phyloP scores from a whole-genome alignment of 2,329 filamentous ascomycete genomes.

The Diaporthe sp. region DNA sequence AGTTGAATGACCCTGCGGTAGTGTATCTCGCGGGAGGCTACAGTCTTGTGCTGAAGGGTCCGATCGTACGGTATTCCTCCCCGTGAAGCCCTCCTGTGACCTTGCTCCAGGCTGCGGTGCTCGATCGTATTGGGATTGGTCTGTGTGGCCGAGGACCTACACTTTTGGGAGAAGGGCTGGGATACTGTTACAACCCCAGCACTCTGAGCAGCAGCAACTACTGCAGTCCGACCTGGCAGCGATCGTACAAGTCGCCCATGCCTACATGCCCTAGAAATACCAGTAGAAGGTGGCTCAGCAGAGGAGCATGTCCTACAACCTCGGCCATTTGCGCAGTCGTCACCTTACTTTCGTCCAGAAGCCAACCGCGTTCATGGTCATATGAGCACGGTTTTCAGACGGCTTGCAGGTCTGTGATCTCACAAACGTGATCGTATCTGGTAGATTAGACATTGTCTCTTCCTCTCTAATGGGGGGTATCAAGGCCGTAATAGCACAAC shows the following conservation, averaged over 20 bases:
- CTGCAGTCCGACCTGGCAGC: background rate
- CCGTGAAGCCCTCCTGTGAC: background rate
- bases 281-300: background rate
- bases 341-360: background rate
- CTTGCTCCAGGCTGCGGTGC: no score
- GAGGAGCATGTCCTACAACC: no score
- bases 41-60: no score
- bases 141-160: background rate
- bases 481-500: constrained; percentile 20
- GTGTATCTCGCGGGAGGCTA: no score
- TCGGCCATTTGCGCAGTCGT: no score
- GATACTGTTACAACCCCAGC: background rate
- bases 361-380: background rate
- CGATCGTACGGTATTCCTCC: no score
- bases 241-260: no score
- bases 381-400: no score
- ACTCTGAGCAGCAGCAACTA: background rate
- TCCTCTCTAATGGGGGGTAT: constrained; percentile 25
- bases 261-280: no score
- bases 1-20: no score
- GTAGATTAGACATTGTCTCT: constrained; percentile 14
- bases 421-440: background rate
- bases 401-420: background rate
- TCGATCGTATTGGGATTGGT: background rate
- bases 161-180: background rate